Base-by-base conservation (phyloP, 148 eudicot species). In the Selenicereus undatus region DNA sequence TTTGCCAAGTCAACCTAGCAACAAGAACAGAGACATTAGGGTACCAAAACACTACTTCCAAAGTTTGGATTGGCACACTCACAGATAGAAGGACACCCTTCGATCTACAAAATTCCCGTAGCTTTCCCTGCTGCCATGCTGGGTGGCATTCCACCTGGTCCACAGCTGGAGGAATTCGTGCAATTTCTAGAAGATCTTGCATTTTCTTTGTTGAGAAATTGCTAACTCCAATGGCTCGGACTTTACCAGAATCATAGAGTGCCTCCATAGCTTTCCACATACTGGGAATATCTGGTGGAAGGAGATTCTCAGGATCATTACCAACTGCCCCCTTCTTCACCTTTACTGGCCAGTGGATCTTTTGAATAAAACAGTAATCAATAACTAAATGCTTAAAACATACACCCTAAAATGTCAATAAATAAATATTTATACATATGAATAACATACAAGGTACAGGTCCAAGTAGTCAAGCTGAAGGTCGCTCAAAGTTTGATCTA, bases 191-290 rank as follows among this genome's bases (percentile, higher is more conserved):
- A 60, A 91, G 73, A 51, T 87, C 87, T 30, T 86, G 76, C 52
- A 91, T 84, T 85, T 91, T 91, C 84, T 91, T 91, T 3, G 82
- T 76, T 0, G 94, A 91, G 87, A 90, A 90, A 60, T 91, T 91
- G 77, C 94, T 89, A 30, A 91, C 91, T 8, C 94, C 92, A 48
- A 89, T 88, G 26, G 94, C 89, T 21, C 89, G 86, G 12, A 86
- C 90, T 76, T 86, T 87, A 7, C 92, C 94, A 27, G 89, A 83
- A 16, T 84, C 92, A 50, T 84, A 90, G 14, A 91, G 80, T 2
- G 76, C 90, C 83, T 91, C 94, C 94, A 91, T 88, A 74, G 92
- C 94, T 52, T 87, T 84, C 94, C 94, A 91, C 65, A 92, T 91
- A 71, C 83, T 79, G 20, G 83, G 87, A 51, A 91, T 83, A 80